Base-by-base conservation (phyloP, 164 flowering plant species). In the Santalum album region DNA sequence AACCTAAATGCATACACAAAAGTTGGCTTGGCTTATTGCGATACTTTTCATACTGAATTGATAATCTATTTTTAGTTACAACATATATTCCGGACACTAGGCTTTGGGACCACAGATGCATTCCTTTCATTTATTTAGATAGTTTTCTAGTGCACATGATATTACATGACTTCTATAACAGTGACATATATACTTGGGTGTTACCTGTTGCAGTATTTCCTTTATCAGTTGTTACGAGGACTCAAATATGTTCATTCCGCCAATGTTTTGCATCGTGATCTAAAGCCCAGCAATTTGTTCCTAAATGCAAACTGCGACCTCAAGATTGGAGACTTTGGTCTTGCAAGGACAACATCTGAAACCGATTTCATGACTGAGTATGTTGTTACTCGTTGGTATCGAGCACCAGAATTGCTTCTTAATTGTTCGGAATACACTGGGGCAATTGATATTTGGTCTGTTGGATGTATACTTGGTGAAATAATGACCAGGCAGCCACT, bases 341-440 rank as follows among this genome's bases (percentile, higher is more conserved):
- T 91, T 64, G 98, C 98, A 39, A 78, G 98, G 71, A 84, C 96
- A 11, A 91, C 96, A 29, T 91, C 96, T 52, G 98, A 91, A 73
- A 83, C 98, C 26, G 96, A 91, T 79, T 91, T 88, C 71, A 91
- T 91, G 98, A 91, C 95, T 2, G 98, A 91, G 65, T 91, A 91
- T 78, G 98, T 90, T 46, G 98, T 90, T 34, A 91, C 98, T 53
- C 83, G 98, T 9, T 91, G 96, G 98, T 91, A 91, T 48, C 79
- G 98, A 36, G 98, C 98, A 46, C 98, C 98, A 51, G 98, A 91
- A 59, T 73, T 91, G 77, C 95, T 91, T 49, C 83, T 91, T 24
- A 91, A 82, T 67, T 91, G 96, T 73, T 84, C 96, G 16, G 98
- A 91, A 64, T 91, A 91, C 66, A 91, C 96, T 56, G 87, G 88